Conservation (phyloP, 2,329 filamentous ascomycete genomes). For the Talaromyces marneffei region DNA sequence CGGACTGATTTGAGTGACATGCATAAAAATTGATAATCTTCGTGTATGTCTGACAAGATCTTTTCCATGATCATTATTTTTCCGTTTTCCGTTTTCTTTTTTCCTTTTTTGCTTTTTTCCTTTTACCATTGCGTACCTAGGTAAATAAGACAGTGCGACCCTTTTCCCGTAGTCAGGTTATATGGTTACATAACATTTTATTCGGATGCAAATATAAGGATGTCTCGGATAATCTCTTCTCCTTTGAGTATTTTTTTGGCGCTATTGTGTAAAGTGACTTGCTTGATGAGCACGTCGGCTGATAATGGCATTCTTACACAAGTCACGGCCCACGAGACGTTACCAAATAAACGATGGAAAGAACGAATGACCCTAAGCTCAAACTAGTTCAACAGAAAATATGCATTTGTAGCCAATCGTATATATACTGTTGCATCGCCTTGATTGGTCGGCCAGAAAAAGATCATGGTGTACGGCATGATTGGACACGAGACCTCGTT, state of each 20-base stretch:
- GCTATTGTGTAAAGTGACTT: not conserved
- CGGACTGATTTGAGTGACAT: not conserved
- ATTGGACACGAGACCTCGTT: slow-evolving; percentile 10
- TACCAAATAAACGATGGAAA: not conserved
- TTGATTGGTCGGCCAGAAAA: not conserved
- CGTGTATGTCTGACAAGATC: not conserved
- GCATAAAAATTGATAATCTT: not conserved
- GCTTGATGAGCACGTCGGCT: not conserved
- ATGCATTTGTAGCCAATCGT: slow-evolving; percentile 3
- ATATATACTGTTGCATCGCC: not conserved
- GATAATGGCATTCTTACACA: not conserved
- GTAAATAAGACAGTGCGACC: not conserved
- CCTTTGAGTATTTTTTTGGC: not conserved
- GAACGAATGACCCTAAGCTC: not conserved
- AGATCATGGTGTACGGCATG: not conserved
- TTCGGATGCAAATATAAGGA: not conserved
- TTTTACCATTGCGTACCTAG: too few relatives aligned
- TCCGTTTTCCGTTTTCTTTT: not conserved
- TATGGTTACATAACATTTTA: not conserved
- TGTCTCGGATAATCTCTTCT: not conserved
- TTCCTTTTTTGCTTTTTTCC: too few relatives aligned
- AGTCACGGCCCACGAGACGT: not conserved
- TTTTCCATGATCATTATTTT: not conserved
- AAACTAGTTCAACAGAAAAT: not conserved
- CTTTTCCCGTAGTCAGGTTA: not conserved